Evolutionary conservation across 2,329 filamentous ascomycete genomes (phyloP).

Genomic region (Nothophoma quercina): DNA sequence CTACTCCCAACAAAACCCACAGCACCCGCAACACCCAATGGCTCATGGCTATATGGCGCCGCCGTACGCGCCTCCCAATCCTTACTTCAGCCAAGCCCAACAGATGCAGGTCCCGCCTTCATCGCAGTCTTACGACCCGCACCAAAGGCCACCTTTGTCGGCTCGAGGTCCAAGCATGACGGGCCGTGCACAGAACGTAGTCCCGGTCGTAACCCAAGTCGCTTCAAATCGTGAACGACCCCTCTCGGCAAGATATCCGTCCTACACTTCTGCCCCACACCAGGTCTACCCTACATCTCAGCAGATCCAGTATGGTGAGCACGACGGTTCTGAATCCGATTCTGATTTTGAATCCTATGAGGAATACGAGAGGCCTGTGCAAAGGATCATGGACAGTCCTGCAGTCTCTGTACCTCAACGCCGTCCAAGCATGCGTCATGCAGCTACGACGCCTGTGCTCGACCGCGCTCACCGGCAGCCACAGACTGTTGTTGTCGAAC

Average conservation of each 20-base stretch:
- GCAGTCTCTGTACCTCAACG: slow-evolving; percentile 9
- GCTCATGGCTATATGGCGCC: no score
- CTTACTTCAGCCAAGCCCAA: slow-evolving; percentile 18
- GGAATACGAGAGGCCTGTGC: slow-evolving; percentile 6
- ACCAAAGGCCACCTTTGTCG: slow-evolving; percentile 28
- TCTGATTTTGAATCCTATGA: slow-evolving; percentile 18
- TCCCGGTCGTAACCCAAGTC: no score
- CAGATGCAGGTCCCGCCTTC: no score
- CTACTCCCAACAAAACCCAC: slow-evolving; percentile 16
- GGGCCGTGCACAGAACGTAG: no score
- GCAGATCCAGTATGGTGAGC: slow-evolving; percentile 9
- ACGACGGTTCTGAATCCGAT: slow-evolving; percentile 17
- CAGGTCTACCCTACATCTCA: neutral
- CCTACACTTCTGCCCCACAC: slow-evolving; percentile 17
- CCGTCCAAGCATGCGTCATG: slow-evolving; percentile 36
- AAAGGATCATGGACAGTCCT: no score
- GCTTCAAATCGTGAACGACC: no score
- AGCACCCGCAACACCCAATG: slow-evolving; percentile 18
- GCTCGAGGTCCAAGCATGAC: no score
- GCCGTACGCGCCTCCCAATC: neutral
- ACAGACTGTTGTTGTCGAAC: slow-evolving; percentile 27
- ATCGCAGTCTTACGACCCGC: no score
- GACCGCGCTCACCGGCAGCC: no score
- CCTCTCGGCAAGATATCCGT: slow-evolving; percentile 40
- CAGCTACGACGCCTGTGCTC: slow-evolving; percentile 32